Conservation (phyloP, 2,329 filamentous ascomycete genomes). For the Apiospora malaysiana region DNA sequence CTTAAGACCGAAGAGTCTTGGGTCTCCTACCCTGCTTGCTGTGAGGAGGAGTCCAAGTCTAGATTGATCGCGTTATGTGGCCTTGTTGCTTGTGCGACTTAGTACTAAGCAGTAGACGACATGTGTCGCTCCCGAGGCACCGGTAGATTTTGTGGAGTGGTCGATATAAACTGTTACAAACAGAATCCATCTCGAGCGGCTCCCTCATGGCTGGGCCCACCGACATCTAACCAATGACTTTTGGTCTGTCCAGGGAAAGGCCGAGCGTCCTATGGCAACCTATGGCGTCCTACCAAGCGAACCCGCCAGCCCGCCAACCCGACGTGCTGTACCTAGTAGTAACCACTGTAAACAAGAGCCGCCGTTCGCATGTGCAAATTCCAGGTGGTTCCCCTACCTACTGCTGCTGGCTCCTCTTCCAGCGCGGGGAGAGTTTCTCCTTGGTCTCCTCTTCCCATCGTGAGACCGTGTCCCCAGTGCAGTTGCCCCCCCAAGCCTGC, state of each 20-base stretch:
- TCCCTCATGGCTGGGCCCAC: slow-evolving; percentile 3
- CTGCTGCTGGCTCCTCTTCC: background rate
- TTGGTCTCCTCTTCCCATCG: background rate
- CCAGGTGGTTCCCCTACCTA: background rate
- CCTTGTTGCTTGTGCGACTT: background rate
- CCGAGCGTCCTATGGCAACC: background rate
- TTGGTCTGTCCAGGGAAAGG: background rate
- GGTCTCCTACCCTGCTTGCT: background rate
- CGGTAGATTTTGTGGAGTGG: slow-evolving; percentile 12
- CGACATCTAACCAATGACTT: background rate
- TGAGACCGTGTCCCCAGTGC: background rate
- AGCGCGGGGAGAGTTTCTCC: too few species aligned
- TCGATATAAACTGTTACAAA: slow-evolving; percentile 20
- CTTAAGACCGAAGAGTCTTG: background rate
- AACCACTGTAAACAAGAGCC: slow-evolving; percentile 10
- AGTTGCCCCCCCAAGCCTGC: background rate
- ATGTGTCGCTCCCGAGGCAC: slow-evolving; percentile 15
- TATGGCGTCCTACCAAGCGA: background rate
- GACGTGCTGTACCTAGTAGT: too few species aligned
- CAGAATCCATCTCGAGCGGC: slow-evolving; percentile 17
- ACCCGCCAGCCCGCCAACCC: background rate
- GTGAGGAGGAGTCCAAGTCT: background rate
- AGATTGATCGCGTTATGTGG: slow-evolving; percentile 6
- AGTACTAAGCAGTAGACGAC: too few species aligned
- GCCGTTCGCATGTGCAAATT: slow-evolving; percentile 16